Evolutionary conservation across 78 protist genomes (phyloP).

Genomic region (Guillardia theta): DNA sequence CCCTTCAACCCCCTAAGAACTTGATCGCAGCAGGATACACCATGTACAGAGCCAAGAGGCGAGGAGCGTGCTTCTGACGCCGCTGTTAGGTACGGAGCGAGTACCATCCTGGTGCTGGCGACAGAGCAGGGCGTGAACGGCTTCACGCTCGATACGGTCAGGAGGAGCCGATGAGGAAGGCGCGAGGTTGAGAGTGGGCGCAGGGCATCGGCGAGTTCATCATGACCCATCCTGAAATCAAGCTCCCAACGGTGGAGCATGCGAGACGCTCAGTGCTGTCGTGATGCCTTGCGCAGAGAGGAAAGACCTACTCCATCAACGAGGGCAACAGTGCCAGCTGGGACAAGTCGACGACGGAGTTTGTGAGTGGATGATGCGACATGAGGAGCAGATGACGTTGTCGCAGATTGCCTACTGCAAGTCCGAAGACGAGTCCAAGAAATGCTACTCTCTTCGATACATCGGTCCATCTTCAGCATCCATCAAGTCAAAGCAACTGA

Average conservation of each 20-base stretch:
- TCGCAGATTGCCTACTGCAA: no score
- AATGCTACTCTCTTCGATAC: no score
- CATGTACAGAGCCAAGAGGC: no score
- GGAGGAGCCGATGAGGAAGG: background rate
- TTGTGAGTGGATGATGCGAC: no score
- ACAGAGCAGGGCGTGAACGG: background rate
- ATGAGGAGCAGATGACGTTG: no score
- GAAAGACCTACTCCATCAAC: constrained; percentile 85
- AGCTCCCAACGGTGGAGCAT: no score
- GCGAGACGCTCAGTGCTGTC: no score
- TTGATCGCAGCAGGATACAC: constrained; percentile 61
- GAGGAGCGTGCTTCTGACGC: no score
- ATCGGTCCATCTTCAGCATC: no score
- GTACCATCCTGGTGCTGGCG: constrained; percentile 46
- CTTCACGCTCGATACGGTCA: background rate
- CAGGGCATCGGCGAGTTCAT: constrained; percentile 68
- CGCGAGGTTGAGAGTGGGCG: background rate
- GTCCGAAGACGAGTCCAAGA: no score
- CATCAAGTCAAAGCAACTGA: background rate
- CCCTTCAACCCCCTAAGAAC: constrained; percentile 61
- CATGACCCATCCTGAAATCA: constrained; percentile 65
- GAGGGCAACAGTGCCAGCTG: constrained; percentile 85
- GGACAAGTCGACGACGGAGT: background rate
- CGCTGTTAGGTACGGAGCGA: constrained; percentile 80
- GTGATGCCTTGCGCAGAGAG: no score